These are phyloP conservation scores for Fusarium sulawesiense DNA, from an alignment of 2,329 filamentous ascomycete species.

Conservation along the genomic window DNA sequence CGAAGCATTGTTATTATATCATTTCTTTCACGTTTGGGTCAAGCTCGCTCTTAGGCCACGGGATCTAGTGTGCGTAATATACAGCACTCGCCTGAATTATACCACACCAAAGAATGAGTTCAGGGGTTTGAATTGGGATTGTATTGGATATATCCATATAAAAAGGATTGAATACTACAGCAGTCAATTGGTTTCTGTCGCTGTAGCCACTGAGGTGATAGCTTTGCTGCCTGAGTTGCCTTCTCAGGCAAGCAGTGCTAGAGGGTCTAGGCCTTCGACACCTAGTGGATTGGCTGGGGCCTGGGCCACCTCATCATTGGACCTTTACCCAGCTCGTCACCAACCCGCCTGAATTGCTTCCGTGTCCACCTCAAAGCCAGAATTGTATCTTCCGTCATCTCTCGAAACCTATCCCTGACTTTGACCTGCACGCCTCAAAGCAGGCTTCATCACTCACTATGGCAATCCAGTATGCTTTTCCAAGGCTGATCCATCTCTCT, in stretches of 20 bases:
- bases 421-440: slow-evolving; percentile 39
- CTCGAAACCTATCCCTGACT: slow-evolving; percentile 22
- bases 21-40: slow-evolving; percentile 11
- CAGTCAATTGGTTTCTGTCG: background rate
- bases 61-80: background rate
- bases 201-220: background rate
- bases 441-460: slow-evolving; percentile 49
- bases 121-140: background rate
- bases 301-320: slow-evolving; percentile 23
- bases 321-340: slow-evolving; percentile 41
- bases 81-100: background rate
- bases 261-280: slow-evolving; percentile 3
- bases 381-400: slow-evolving; percentile 42
- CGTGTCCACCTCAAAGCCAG: slow-evolving; percentile 44
- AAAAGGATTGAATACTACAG: background rate
- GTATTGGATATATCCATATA: background rate
- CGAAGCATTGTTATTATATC: slow-evolving; percentile 1
- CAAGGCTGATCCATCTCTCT: slow-evolving; percentile 12
- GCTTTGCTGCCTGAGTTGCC: background rate
- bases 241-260: background rate
- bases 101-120: background rate
- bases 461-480: slow-evolving; percentile 58
- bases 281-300: slow-evolving; percentile 27
- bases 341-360: slow-evolving; percentile 47
- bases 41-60: background rate